Percentiles rank a stretch among this genome's conserved stretches.
These are phyloP conservation scores for Adansonia gregorii DNA, from an alignment of 441 rosid genomes.

Conservation along the genomic window DNA sequence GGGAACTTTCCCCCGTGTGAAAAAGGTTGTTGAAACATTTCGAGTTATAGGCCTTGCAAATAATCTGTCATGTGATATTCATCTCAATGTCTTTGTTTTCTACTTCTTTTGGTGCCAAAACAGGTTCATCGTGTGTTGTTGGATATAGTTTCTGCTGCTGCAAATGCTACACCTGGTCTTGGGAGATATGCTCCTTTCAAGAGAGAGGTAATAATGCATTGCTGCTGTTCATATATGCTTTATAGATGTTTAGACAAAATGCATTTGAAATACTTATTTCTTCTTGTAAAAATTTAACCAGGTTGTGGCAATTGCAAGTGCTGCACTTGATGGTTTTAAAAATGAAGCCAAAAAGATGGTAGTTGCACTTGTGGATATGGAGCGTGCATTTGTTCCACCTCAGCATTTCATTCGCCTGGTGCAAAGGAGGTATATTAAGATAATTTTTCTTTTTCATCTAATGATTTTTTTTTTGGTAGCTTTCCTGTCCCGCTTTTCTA, in stretches of 20 bases:
- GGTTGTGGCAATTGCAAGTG: slow-evolving; percentile 87
- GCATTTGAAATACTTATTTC: neutral
- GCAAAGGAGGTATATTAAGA: slow-evolving; percentile 69
- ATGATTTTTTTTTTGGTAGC: neutral
- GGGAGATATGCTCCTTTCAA: slow-evolving; percentile 97
- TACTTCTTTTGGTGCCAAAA: slow-evolving; percentile 18
- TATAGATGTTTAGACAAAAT: neutral
- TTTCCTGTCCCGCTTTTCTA: neutral
- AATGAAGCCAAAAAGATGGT: slow-evolving; percentile 92
- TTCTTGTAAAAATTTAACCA: slow-evolving; percentile 30
- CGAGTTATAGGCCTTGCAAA: neutral
- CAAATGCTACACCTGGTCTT: slow-evolving; percentile 92
- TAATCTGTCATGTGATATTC: neutral
- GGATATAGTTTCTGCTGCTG: slow-evolving; percentile 83
- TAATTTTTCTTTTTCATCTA: neutral
- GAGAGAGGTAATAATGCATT: slow-evolving; percentile 69
- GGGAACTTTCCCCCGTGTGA: slow-evolving; percentile 3
- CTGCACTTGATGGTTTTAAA: slow-evolving; percentile 88
- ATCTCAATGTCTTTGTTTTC: slow-evolving; percentile 20
- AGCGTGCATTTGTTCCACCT: slow-evolving; percentile 97
- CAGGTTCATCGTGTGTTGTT: slow-evolving; percentile 94
- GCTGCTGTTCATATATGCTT: slow-evolving; percentile 24
- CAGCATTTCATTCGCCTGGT: slow-evolving; percentile 96
- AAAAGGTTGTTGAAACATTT: neutral
- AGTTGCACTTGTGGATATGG: slow-evolving; percentile 96